Conservation (phyloP, 257 asterid species). For the Jacaranda mimosifolia region DNA sequence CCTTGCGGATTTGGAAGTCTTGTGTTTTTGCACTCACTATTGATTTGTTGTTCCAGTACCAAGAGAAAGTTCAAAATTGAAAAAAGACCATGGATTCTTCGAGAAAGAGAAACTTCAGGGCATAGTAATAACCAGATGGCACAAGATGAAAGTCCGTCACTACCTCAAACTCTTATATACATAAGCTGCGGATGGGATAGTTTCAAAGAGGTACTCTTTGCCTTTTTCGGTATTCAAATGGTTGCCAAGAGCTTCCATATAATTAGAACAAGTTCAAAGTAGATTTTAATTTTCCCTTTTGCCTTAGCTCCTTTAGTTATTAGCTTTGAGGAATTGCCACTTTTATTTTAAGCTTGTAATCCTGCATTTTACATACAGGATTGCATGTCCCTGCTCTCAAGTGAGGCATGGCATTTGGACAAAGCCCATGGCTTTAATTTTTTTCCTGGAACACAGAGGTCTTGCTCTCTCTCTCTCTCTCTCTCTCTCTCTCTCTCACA, state of each 20-base stretch:
- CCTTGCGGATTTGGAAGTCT: constrained; percentile 26
- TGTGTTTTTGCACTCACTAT: constrained; percentile 31
- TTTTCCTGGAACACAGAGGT: constrained; percentile 97
- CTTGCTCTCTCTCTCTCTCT: constrained; percentile 38
- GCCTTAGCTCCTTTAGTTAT: constrained; percentile 4
- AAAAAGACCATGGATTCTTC: constrained; percentile 91
- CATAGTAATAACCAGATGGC: constrained; percentile 46
- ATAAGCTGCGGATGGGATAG: constrained; percentile 99
- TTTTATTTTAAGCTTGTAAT: constrained; percentile 28
- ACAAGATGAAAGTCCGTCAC: constrained; percentile 57
- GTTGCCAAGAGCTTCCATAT: constrained; percentile 22
- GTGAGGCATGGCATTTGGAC: constrained; percentile 78
- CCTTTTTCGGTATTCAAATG: constrained; percentile 17
- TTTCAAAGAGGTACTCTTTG: constrained; percentile 73
- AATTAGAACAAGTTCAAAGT: not conserved
- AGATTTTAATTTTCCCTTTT: not conserved
- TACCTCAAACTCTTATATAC: constrained; percentile 86
- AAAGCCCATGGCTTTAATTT: constrained; percentile 91
- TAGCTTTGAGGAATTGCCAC: constrained; percentile 5
- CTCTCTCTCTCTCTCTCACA: constrained; percentile 4
- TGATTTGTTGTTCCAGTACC: constrained; percentile 46
- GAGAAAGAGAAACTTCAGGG: constrained; percentile 78
- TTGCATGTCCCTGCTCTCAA: constrained; percentile 74
- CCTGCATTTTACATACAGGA: constrained; percentile 59
- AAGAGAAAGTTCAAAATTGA: constrained; percentile 57